Evolutionary conservation across 768 basidiomycete genomes (phyloP), one percentile per base, ranked within the genome.

Genomic region (Tulasnella sp.): DNA sequence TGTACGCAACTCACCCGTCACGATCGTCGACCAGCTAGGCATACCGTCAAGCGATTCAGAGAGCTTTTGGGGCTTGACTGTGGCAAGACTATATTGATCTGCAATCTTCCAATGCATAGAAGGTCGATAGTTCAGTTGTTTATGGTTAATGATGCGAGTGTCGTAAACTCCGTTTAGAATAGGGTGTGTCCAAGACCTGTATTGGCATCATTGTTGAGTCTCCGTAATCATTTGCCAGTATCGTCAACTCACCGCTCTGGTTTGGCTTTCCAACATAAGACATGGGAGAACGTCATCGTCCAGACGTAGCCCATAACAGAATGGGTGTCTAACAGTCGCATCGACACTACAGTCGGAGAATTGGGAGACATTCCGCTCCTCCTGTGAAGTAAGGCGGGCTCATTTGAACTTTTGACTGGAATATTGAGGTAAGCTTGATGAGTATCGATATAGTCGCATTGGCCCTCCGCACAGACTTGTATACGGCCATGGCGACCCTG

Each of bases 361-460:
- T 48, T 24, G 11, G 20, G 74, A 7, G n/a, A 42, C 31, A 28
- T 28, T 34, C 74, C 31, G 31, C 4, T 11, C 3, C 41, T 16
- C 0, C n/a, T n/a, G 11, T 48, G 24, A 7, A 75, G 22, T 2
- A 75, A 20, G 11, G 44, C 74, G 28, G 74, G 74, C 40, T 42
- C 40, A 14, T 75, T 42, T 14, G 41, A 48, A 31, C 24, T 12
- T 48, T 42, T 42, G 31, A 20, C 14, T 28, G 40, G 24, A 11
- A 75, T 20, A 16, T 75, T 75, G 74, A 75, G 74, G 24, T 75
- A 75, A 42, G 74, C 74, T 20, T 75, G 37, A 28, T 75, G 74
- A 16, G 16, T 48, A 75, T 75, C 74, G 41, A 75, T 42, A 28
- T 42, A 34, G 41, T 42, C 12, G 74, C 74, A 75, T 0, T 75